Conservation (phyloP, 768 basidiomycete genomes). For the Leccinum fibrillosum region DNA sequence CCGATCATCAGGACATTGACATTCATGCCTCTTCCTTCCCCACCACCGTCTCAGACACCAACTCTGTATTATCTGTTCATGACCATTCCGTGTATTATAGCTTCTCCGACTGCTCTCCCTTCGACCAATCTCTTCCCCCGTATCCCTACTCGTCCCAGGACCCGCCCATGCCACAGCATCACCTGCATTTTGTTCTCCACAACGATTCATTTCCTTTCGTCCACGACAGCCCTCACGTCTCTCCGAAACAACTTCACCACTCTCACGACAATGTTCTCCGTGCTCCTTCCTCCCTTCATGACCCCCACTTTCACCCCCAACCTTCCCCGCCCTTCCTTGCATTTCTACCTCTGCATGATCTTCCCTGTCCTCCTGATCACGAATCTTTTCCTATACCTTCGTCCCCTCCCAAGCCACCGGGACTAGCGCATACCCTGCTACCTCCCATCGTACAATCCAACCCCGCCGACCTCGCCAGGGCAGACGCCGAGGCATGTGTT, state of each 20-base stretch:
- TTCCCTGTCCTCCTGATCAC: conserved; percentile 20
- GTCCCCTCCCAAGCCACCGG: conserved; percentile 21
- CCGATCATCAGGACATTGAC: conserved; percentile 35
- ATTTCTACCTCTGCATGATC: conserved; percentile 27
- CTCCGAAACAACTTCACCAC: conserved; percentile 29
- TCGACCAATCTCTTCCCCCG: conserved; percentile 17
- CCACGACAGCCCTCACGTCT: conserved; percentile 22
- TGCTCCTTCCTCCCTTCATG: conserved; percentile 21
- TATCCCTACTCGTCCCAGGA: conserved; percentile 29
- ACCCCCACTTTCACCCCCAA: conserved; percentile 26
- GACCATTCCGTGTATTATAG: conserved; percentile 32
- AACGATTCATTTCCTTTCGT: conserved; percentile 15
- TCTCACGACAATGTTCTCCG: conserved; percentile 21
- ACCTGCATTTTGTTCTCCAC: conserved; percentile 28
- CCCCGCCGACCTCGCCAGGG: conserved; percentile 25
- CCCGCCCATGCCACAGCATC: conserved; percentile 23
- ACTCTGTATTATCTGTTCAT: conserved; percentile 34
- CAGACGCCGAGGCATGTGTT: conserved; percentile 24
- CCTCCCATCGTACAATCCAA: conserved; percentile 35
- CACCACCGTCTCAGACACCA: conserved; percentile 13
- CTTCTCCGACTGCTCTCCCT: conserved; percentile 26
- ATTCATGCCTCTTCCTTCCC: conserved; percentile 27
- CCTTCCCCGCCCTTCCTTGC: conserved; percentile 23
- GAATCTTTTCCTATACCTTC: conserved; percentile 18
- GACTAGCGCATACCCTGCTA: conserved; percentile 29